Base-by-base conservation (phyloP, 768 basidiomycete species). In the Clitopilus hobsonii region DNA sequence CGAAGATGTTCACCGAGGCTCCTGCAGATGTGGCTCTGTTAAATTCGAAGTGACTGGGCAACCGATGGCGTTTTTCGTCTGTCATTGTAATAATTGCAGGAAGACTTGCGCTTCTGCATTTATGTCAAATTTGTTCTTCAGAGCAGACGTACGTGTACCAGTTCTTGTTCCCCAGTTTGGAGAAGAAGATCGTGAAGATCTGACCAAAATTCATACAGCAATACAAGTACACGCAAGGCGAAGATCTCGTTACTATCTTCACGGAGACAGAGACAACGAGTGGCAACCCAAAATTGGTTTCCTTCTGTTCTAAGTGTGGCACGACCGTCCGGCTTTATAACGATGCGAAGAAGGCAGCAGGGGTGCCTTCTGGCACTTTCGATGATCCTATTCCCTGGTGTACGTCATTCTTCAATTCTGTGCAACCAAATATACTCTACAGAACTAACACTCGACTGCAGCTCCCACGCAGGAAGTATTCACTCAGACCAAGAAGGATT, bases 51-150 rank as follows among this genome's bases (percentile, higher is more conserved):
- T 45, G n/a, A 45, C 41, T 6, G 41, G 41, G 14, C 10, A 45
- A 5, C 41, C 41, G 4, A 18, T 6, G 41, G 41, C 18, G 10
- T 45, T 45, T 20, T 45, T 45, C 41, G 41, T 45, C 11, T 45
- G 41, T 18, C 41, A 45, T 20, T 45, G 41, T 20, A 20, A 3
- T 11, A 45, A 3, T 20, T 67, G 66, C 62, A 59, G 60, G 50
- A 66, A 67, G 49, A 56, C 53, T 22, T 52, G 60, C 6, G 66
- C 65, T 7, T 63, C 66, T 2, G 66, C 66, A 1, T 66, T 67
- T 48, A 57, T 63, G 60, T 38, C 65, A 18, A 66, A 66, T 51
- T 58, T 61, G 5, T 66, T 66, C 52, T 67, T 67, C 60, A 56
- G 53, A 14, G 51, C 58, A 11, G 65, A 65, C 52, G 64, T 61